Evolutionary conservation across 192 early-diverging fungal genomes (phyloP).

Genomic region (Rhizoclosmatium globosum): DNA sequence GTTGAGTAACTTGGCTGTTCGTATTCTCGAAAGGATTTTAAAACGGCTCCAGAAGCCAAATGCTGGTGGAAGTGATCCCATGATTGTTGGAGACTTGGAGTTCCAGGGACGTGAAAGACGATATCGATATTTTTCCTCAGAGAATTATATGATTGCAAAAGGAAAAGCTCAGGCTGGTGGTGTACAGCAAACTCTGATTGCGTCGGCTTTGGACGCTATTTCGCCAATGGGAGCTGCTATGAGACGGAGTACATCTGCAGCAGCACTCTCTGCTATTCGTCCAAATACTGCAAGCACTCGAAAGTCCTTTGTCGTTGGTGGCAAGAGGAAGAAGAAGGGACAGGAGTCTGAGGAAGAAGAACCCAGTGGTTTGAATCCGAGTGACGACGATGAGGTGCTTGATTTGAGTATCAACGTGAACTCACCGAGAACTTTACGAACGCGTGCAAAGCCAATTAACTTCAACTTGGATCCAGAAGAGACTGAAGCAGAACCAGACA

Average conservation of each 20-base stretch:
- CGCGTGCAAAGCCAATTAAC: conserved; percentile 6
- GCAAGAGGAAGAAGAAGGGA: not conserved
- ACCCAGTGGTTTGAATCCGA: not conserved
- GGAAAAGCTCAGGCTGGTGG: not conserved
- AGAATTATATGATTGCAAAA: conserved; percentile 35
- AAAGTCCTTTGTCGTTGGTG: not conserved
- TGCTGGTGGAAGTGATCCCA: conserved; percentile 34
- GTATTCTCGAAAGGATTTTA: conserved; percentile 61
- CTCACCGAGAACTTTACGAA: conserved; percentile 9
- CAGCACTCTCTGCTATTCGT: not conserved
- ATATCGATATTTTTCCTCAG: conserved; percentile 68
- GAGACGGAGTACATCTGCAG: not conserved
- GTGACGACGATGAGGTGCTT: not conserved
- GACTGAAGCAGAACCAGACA: conserved; percentile 12
- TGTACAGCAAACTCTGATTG: not conserved
- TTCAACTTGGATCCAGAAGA: conserved; percentile 12
- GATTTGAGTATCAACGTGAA: not conserved
- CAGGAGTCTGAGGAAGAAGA: conserved; percentile 22
- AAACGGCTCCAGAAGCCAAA: conserved; percentile 50
- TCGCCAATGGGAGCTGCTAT: not conserved
- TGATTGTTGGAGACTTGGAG: conserved; percentile 58
- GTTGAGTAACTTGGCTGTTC: conserved; percentile 57
- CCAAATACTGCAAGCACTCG: not conserved
- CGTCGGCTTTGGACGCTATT: conserved; percentile 4
- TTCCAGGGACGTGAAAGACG: conserved; percentile 70